Evolutionary conservation across 2,329 filamentous ascomycete species (phyloP), one percentile per base, ranked within the genome.

Genomic region (Ascosphaera pollenicola): DNA sequence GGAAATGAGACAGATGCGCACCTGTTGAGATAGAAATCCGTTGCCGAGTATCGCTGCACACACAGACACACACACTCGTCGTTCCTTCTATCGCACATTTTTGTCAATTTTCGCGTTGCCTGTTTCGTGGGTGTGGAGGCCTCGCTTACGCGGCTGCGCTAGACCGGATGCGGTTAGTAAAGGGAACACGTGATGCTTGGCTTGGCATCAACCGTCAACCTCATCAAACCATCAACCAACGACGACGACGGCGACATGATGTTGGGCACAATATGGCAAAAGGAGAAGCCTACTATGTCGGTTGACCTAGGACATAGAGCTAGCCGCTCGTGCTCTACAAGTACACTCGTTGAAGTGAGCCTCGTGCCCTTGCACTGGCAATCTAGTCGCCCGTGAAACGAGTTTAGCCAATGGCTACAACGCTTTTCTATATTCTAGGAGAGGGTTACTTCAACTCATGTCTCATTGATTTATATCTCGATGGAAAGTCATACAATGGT

Each of bases 71-170:
- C 34, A 36, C 17, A 5, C 15, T 19, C 17, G 17, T 36, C 35
- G 35, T 36, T 36, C 35, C 19, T 13, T 19, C 17, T 36, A 18
- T 36, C 35, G 35, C 35, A 24, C 35, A 6, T 24, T 18, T 24
- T 36, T 36, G 17, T 36, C 35, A 19, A 36, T 24, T 24, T 18
- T 36, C 35, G 35, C 35, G 35, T 36, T 36, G 37, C 21, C 21
- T 24, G 38, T 42, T 42, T 42, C 37, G 40, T 40, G 40, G 40
- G 40, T 40, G 40, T 42, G 37, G 38, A 36, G 40, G 36, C 8
- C 37, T 42, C 40, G 40, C 40, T 42, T 42, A 40, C 30, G 37
- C 37, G 31, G 21, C 2, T 2, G 35, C 32, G 26, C 37, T 3
- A 36, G 15, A 30, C 34, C 38, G 1, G 34, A 31, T 24, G 11